phyloP scores from a whole-genome alignment of 2,329 filamentous ascomycete genomes.

The Epichloe uncinata region DNA sequence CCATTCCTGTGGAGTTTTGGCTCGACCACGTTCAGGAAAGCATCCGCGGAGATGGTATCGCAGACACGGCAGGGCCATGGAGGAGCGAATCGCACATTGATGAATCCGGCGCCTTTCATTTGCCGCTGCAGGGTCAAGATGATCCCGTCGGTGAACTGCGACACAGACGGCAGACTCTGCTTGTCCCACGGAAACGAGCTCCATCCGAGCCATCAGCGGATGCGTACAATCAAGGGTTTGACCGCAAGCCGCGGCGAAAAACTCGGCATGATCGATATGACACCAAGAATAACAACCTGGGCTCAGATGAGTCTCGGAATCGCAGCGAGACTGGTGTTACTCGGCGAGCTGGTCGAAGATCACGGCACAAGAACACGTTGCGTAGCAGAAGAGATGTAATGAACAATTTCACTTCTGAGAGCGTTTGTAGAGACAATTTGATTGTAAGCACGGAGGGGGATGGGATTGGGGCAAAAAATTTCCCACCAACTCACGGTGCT shows the following conservation, averaged over 20 bases:
- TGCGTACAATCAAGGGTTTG: neutral
- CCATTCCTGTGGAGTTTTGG: neutral
- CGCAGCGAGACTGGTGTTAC: neutral
- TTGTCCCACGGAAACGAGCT: neutral
- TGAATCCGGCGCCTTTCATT: neutral
- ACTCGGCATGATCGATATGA: conserved; percentile 10
- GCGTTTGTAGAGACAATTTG: neutral
- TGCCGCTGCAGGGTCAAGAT: neutral
- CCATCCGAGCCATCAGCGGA: neutral
- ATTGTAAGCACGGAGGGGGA: conserved; percentile 1
- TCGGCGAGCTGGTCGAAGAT: neutral
- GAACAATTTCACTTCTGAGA: conserved; percentile 37
- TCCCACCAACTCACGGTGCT: no score
- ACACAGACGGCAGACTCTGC: neutral
- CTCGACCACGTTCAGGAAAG: neutral
- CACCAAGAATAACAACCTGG: neutral
- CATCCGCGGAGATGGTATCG: neutral
- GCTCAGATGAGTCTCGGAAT: neutral
- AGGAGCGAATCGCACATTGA: neutral
- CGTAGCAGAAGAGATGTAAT: conserved; percentile 34
- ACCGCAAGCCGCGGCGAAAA: conserved; percentile 9
- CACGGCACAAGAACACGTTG: conserved; percentile 13
- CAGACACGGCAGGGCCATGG: neutral
- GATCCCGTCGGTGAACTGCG: neutral
- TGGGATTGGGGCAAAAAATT: neutral